Evolutionary conservation across 2,329 filamentous ascomycete species (phyloP), one percentile per base, ranked within the genome.

Genomic region (Sporothrix globosa): DNA sequence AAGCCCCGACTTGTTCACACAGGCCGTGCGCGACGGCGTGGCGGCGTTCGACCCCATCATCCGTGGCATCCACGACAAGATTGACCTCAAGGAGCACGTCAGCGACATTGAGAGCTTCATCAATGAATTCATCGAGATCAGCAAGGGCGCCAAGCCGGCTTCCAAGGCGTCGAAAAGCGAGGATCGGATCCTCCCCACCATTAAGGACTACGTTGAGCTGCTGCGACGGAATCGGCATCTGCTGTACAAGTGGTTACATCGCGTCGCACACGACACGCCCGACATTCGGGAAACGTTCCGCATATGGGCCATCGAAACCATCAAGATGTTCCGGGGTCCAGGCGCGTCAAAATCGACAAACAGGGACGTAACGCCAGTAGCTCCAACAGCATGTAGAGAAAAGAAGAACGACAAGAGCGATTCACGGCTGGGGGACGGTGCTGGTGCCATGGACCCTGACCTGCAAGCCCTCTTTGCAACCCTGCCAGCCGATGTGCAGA

Each of bases 41-140:
- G 82, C 84, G 0, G 89, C 90, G 1, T 92, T 91, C 74, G 91
- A 93, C 68, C 91, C 91, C 0, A 88, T 93, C 71, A 92, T 96
- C 70, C 85, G 91, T 27, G 81, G 84, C 3, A 82, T 94, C 7
- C 92, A 95, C 77, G 86, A 91, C 69, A 86, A 86, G 2, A 85
- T 93, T 30, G 90, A 94, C 75, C 83, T 95, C 6, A 87, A 87
- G 46, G 88, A 88, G 52, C 91, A 92, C 24, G 79, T 95, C 7
- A 84, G 85, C 50, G 88, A 92, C 48, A 82, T 87, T 1, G 88
- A 94, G 76, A 82, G 81, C 11, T 93, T 96, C 75, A 77, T 94
- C 27, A 85, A 86, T 6, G 91, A 93, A 73, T 85, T 94, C 70
- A 87, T 96, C 77, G 87, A 88, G 72, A 81, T 83, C 3, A 83